Percentiles rank a stretch among this genome's conserved stretches.
Conservation (phyloP, 768 basidiomycete species). For the Auriscalpium orientale region DNA sequence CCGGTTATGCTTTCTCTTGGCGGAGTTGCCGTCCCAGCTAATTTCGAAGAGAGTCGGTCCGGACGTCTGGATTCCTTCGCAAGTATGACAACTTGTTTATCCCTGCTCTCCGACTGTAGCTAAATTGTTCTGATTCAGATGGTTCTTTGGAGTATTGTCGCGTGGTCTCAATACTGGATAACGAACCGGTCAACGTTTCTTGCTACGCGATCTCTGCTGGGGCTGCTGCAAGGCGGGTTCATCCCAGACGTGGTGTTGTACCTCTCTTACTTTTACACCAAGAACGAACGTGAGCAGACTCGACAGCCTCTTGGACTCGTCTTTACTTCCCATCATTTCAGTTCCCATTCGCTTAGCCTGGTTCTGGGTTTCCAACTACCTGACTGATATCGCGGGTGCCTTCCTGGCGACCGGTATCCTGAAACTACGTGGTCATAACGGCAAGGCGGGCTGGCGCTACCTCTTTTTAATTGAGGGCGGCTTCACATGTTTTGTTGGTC, state of each 20-base stretch:
- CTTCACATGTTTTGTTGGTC: conserved; percentile 41
- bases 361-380: conserved; percentile 61
- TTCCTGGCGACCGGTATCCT: conserved; percentile 64
- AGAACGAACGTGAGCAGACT: conserved; percentile 37
- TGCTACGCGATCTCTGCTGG: conserved; percentile 44
- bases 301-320: neutral
- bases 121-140: conserved; percentile 27
- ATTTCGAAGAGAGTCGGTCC: conserved; percentile 62
- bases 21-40: conserved; percentile 61
- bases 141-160: conserved; percentile 48
- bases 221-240: conserved; percentile 59
- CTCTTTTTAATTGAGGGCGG: conserved; percentile 50
- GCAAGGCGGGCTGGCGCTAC: conserved; percentile 51
- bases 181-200: conserved; percentile 46
- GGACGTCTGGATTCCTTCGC: conserved; percentile 57
- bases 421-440: conserved; percentile 41
- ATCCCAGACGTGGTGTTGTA: conserved; percentile 60
- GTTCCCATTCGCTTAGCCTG: conserved; percentile 61
- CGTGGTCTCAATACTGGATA: conserved; percentile 54
- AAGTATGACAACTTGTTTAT: conserved; percentile 26
- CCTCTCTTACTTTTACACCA: conserved; percentile 59
- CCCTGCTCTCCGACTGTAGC: neutral
- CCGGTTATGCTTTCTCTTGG: conserved; percentile 28
- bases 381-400: conserved; percentile 45
- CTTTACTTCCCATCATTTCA: conserved; percentile 13